These are phyloP conservation scores for Solanum arcanum DNA, from an alignment of 257 asterid genomes.

Conservation along the genomic window DNA sequence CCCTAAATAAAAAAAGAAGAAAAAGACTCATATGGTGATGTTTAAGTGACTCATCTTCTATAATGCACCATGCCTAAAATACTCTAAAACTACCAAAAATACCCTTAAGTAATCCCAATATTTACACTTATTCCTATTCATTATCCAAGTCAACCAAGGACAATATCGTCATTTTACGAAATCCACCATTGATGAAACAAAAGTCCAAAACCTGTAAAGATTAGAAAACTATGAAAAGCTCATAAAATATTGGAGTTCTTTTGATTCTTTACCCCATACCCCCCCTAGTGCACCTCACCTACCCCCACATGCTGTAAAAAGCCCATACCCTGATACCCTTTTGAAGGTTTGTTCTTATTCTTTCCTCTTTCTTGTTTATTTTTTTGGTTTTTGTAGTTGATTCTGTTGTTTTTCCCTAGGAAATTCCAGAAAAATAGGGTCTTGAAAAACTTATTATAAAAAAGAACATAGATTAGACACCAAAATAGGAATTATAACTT, in stretches of 20 bases:
- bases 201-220: not conserved
- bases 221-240: not conserved
- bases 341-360: not conserved
- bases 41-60: not conserved
- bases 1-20: no score
- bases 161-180: not conserved
- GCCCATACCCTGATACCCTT: not conserved
- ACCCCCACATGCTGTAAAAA: not conserved
- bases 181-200: not conserved
- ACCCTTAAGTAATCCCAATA: not conserved
- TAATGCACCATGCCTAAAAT: not conserved
- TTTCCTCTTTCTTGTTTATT: not conserved
- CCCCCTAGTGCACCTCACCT: accelerated
- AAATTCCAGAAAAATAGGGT: not conserved
- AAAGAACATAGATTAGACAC: not conserved
- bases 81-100: not conserved
- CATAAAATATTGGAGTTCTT: not conserved
- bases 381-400: not conserved
- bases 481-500: not conserved
- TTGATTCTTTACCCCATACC: not conserved
- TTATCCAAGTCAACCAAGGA: not conserved
- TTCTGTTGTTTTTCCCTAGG: not conserved
- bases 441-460: not conserved
- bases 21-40: not conserved
- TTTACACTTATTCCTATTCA: not conserved